These are phyloP conservation scores for Agaricus sinodeliciosus DNA, from an alignment of 768 basidiomycete genomes.

Conservation along the genomic window DNA sequence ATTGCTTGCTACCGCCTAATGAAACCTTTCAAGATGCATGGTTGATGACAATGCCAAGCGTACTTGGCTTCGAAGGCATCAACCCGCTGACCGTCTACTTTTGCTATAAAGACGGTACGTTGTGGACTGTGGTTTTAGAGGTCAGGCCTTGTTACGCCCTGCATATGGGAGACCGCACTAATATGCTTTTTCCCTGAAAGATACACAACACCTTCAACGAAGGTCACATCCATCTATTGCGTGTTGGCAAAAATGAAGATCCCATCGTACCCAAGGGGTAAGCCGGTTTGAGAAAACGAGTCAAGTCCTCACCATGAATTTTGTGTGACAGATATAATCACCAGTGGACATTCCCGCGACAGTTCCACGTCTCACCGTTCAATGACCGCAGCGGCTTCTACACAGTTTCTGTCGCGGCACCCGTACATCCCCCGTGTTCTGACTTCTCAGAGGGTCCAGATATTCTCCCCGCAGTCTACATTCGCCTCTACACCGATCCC, in stretches of 20 bases:
- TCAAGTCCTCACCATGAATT: not conserved
- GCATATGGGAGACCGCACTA: not conserved
- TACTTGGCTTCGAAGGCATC: slow-evolving; percentile 60
- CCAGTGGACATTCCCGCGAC: slow-evolving; percentile 59
- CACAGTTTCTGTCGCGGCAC: slow-evolving; percentile 45
- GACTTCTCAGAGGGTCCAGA: slow-evolving; percentile 9
- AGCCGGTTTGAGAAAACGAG: slow-evolving; percentile 8
- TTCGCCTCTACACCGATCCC: slow-evolving; percentile 30
- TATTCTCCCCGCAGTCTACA: slow-evolving; percentile 33
- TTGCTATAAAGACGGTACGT: slow-evolving; percentile 35
- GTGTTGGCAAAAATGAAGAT: slow-evolving; percentile 40
- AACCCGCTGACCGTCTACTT: slow-evolving; percentile 69
- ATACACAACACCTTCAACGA: slow-evolving; percentile 75
- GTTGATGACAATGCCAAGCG: slow-evolving; percentile 72
- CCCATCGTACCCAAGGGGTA: slow-evolving; percentile 23
- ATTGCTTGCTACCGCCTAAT: slow-evolving; percentile 1
- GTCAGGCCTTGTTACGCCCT: slow-evolving; percentile 14
- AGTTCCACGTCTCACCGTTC: slow-evolving; percentile 75
- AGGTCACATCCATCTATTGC: slow-evolving; percentile 52
- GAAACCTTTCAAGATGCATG: slow-evolving; percentile 43
- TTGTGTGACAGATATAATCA: slow-evolving; percentile 40
- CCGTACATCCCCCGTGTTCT: slow-evolving; percentile 29
- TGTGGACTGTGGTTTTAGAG: slow-evolving; percentile 50
- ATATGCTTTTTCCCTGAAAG: slow-evolving; percentile 21
- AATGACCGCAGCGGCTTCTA: slow-evolving; percentile 67